Evolutionary conservation across 495 filamentous ascomycete genomes (phyloP), one percentile per base, ranked within the genome.

Genomic region (Achaetomiella virescens): DNA sequence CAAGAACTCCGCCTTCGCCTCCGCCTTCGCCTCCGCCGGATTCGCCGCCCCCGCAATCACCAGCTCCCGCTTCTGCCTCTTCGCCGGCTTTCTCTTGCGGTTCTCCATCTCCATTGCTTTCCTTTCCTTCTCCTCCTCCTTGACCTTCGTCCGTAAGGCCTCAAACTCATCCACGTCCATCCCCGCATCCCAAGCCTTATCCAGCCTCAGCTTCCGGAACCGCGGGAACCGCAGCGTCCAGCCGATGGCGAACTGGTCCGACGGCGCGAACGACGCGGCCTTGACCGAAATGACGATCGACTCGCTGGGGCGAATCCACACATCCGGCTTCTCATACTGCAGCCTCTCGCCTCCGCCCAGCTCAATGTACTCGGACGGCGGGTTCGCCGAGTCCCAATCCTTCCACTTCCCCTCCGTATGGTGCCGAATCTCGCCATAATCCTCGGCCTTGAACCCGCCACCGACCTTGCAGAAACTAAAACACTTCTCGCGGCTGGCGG

Each of bases 391-490:
- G 68, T 96, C 86, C 89, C 89, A 98, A 17, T 87, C 79, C 6
- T 80, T 76, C 95, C 95, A 98, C 64, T 96, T 95, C 14, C 86
- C 89, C 45, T 95, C 87, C 0, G 95, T 97, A 31, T 81, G 81
- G 63, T 95, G 88, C 1, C 84, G 77, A 37, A 98, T 82, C 43
- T 84, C 82, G 1, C 83, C 84, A 61, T 95, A 96, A 63, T 98
- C 95, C 54, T 84, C 81, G 5, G 86, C 88, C 27, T 82, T 86
- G 61, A 97, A 90, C 0, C 93, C 93, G 48, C 95, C 93, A 36
- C 93, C 93, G 21, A 97, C 93, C 70, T 95, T 97, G 74, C 90
- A 93, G 70, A 98, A 96, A 15, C 89, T 95, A 67, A 85, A 88
- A 64, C 84, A 96, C 66, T 89, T 90, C 73, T 85, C 83, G 14